phyloP scores from a whole-genome alignment of 2,329 filamentous ascomycete genomes.

The Exophiala sideris region DNA sequence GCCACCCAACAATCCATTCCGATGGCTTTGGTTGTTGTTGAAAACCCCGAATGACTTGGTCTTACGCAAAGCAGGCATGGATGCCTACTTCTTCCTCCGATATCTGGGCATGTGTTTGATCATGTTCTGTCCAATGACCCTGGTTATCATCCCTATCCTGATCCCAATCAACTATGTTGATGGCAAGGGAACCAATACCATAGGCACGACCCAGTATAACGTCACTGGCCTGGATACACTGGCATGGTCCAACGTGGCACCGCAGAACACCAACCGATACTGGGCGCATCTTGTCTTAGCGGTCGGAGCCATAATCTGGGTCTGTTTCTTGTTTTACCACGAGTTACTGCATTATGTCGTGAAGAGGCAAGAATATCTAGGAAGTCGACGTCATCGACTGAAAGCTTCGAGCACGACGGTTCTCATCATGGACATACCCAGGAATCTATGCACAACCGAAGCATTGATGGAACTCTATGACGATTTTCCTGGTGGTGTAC shows the following conservation, averaged over 20 bases:
- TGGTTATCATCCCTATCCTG: slow-evolving; percentile 31
- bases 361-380: slow-evolving; percentile 32
- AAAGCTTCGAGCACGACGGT: slow-evolving; percentile 33
- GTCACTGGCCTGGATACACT: slow-evolving; percentile 33
- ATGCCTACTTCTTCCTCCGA: slow-evolving; percentile 32
- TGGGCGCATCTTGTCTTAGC: slow-evolving; percentile 34
- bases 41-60: slow-evolving; percentile 26
- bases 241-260: slow-evolving; percentile 33
- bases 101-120: slow-evolving; percentile 30
- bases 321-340: slow-evolving; percentile 31
- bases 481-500: slow-evolving; percentile 31
- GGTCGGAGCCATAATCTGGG: slow-evolving; percentile 30
- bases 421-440: slow-evolving; percentile 35
- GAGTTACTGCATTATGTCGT: slow-evolving; percentile 32
- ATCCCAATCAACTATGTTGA: slow-evolving; percentile 32
- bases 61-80: slow-evolving; percentile 28
- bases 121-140: slow-evolving; percentile 31
- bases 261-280: slow-evolving; percentile 30
- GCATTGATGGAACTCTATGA: slow-evolving; percentile 32
- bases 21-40: slow-evolving; percentile 30
- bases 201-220: slow-evolving; percentile 27
- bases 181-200: slow-evolving; percentile 26
- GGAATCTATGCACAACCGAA: slow-evolving; percentile 29
- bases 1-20: slow-evolving; percentile 29
- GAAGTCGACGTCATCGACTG: slow-evolving; percentile 30